Evolutionary conservation across 257 asterid species (phyloP).

Genomic region (Datura wrightii): DNA sequence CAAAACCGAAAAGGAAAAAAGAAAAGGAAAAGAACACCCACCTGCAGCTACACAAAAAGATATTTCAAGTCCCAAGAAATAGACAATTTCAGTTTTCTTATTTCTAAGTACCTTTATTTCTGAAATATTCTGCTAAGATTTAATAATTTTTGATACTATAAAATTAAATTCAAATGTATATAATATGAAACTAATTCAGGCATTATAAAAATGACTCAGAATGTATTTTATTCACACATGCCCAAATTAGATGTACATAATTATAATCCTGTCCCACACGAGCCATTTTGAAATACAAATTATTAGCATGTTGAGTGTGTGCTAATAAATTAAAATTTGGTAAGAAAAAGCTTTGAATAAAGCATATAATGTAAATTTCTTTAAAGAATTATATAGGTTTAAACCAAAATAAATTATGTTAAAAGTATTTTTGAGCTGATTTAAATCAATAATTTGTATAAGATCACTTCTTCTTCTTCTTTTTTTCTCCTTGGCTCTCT

Average conservation of each 20-base stretch:
- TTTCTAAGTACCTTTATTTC: background rate
- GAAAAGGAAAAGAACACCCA: background rate
- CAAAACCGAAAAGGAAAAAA: background rate
- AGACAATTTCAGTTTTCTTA: background rate
- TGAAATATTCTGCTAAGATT: background rate
- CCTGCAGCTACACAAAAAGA: background rate
- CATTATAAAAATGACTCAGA: no score
- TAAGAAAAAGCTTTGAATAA: background rate
- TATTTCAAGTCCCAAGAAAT: conserved; percentile 17
- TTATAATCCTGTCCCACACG: background rate
- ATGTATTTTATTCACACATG: background rate
- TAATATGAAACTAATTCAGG: no score
- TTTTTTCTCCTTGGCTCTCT: no score
- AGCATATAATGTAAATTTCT: background rate
- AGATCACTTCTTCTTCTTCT: no score
- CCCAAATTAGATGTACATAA: background rate
- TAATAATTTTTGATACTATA: background rate
- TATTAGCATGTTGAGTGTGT: background rate
- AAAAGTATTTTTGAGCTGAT: no score
- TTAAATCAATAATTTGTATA: no score
- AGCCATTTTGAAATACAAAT: background rate
- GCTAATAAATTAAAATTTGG: background rate
- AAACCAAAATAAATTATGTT: no score
- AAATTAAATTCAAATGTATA: no score
- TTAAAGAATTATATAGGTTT: background rate